Base-by-base conservation (phyloP, 257 asterid species). In the Phtheirospermum japonicum region DNA sequence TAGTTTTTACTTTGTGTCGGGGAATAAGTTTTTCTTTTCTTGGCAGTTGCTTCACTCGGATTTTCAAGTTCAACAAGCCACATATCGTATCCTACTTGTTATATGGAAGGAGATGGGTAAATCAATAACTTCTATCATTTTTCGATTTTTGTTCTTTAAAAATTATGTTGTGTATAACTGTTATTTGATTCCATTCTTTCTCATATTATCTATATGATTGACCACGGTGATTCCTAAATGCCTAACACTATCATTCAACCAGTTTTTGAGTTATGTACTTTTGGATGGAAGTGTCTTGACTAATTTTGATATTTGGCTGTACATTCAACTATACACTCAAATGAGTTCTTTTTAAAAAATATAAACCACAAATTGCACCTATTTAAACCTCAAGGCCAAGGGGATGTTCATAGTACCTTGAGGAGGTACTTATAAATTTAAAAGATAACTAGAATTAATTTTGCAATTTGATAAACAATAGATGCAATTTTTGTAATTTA, bases 31-130 rank as follows among this genome's bases (percentile, higher is more conserved):
- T 50, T 67, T 40, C 31, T n/a, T 39, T 66, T 60, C 19, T 63
- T 16, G 36, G 57, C 86, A 93, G 99, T 71, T 84, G 89, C 76
- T 93, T 93, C 82, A 93, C 99, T 56, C 82, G 97, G 72, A 81
- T 87, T 75, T 93, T 89, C 87, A 93, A 85, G 92, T 93, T 93
- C 87, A 84, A 59, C 82, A 83, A 70, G 74, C 87, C 96, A 0
- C 86, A 80, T 61, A 16, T 74, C 52, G 46, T 84, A 40, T 76
- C 99, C 65, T 64, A 85, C 74, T 39, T 81, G 72, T 66, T 93
- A 20, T 80, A 82, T 17, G 95, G 95, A 72, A 83, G 87, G 70
- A 90, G 70, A 85, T 93, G 97, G 99, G 99, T 93, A 76, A 83
- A 82, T 12, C 66, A 28, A 23, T 32, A 55, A 50, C n/a, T 18